These are phyloP conservation scores for Hemileccinum rubropunctum DNA, from an alignment of 768 basidiomycete genomes.

Conservation along the genomic window DNA sequence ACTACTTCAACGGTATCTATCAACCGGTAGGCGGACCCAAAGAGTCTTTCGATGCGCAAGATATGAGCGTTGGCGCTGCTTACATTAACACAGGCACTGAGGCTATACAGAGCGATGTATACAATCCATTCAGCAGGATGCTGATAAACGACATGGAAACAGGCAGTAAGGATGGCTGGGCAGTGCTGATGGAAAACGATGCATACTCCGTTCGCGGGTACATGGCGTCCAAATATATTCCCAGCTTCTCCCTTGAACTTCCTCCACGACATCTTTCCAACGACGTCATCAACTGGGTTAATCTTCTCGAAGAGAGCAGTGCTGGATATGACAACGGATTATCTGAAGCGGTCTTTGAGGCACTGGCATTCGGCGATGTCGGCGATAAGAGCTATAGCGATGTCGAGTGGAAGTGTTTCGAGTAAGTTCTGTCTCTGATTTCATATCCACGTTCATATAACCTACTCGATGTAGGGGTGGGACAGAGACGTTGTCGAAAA, in stretches of 20 bases:
- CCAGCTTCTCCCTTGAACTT: conserved; percentile 20
- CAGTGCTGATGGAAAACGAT: conserved; percentile 27
- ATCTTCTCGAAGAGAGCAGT: conserved; percentile 31
- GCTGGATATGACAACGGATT: conserved; percentile 35
- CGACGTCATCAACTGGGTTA: conserved; percentile 29
- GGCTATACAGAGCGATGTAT: not conserved
- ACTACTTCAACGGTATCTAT: conserved; percentile 6
- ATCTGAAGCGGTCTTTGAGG: conserved; percentile 34
- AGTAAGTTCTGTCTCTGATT: conserved; percentile 19
- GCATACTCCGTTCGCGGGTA: conserved; percentile 29
- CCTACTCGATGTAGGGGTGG: conserved; percentile 18
- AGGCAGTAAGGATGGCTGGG: conserved; percentile 20
- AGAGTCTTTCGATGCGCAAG: not conserved
- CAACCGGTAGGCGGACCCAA: too few relatives aligned
- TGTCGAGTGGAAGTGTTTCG: conserved; percentile 29
- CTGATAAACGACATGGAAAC: conserved; percentile 21
- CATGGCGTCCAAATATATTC: conserved; percentile 23
- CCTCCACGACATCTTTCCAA: conserved; percentile 17
- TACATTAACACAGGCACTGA: not conserved
- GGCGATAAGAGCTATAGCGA: conserved; percentile 3
- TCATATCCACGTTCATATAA: not conserved
- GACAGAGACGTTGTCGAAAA: conserved; percentile 21
- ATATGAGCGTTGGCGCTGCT: not conserved
- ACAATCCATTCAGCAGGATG: not conserved
- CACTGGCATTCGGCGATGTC: conserved; percentile 22